phyloP scores from a whole-genome alignment of 2,329 filamentous ascomycete species.

The Ophiostoma tasmaniense region DNA sequence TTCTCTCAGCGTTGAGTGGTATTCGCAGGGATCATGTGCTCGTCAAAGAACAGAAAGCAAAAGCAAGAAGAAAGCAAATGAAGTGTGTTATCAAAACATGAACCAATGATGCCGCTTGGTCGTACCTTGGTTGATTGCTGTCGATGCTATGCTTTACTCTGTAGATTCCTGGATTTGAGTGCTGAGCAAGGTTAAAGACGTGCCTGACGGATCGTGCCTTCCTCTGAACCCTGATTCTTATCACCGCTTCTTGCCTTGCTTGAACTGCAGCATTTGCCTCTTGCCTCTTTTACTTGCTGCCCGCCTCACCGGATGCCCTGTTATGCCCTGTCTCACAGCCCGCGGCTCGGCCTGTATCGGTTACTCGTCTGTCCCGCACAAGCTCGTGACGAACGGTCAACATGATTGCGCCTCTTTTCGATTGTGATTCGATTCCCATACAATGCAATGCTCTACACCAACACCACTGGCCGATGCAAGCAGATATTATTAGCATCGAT shows the following conservation, averaged over 20 bases:
- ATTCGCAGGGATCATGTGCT: background rate
- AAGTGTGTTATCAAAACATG: no score
- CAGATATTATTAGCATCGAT: background rate
- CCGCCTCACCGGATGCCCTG: no score
- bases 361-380: background rate
- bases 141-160: no score
- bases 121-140: no score
- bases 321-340: background rate
- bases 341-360: background rate
- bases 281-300: no score
- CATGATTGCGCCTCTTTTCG: background rate
- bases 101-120: no score
- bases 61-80: no score
- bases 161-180: no score
- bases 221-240: background rate
- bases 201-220: background rate
- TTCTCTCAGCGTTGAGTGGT: background rate
- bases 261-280: background rate
- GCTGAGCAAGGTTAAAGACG: no score
- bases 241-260: background rate
- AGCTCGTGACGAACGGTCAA: background rate
- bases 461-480: background rate
- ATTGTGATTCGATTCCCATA: background rate
- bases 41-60: no score
- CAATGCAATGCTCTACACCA: background rate